phyloP scores from a whole-genome alignment of 2,329 filamentous ascomycete species.

The Salinomyces thailandicus region DNA sequence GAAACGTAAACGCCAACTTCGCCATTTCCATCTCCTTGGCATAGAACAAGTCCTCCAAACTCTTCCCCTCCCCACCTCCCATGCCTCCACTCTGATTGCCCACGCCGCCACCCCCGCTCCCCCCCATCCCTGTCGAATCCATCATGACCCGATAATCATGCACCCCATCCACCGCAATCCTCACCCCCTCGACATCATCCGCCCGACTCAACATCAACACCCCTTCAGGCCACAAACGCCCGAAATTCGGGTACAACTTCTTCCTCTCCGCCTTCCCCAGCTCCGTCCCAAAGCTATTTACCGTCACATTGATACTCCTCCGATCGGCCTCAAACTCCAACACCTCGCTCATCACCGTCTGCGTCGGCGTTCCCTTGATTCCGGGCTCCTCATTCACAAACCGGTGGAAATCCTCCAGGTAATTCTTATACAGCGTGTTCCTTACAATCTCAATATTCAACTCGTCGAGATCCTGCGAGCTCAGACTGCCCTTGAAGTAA shows the following conservation, averaged over 20 bases:
- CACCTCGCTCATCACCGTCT: slow-evolving; percentile 91
- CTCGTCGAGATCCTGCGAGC: slow-evolving; percentile 94
- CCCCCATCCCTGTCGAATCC: slow-evolving; percentile 73
- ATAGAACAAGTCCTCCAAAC: slow-evolving; percentile 95
- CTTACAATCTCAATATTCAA: slow-evolving; percentile 98
- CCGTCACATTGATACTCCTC: slow-evolving; percentile 94
- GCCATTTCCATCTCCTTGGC: slow-evolving; percentile 99
- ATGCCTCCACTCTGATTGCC: slow-evolving; percentile 77
- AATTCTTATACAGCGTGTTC: slow-evolving; percentile 99
- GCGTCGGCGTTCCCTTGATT: slow-evolving; percentile 76
- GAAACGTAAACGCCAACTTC: slow-evolving; percentile 86
- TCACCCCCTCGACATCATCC: slow-evolving; percentile 88
- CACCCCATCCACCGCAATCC: slow-evolving; percentile 85
- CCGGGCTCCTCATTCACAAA: slow-evolving; percentile 88
- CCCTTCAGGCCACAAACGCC: slow-evolving; percentile 84
- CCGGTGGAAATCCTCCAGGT: slow-evolving; percentile 91
- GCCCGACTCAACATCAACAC: slow-evolving; percentile 89
- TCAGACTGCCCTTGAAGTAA: slow-evolving; percentile 95
- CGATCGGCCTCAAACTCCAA: slow-evolving; percentile 95
- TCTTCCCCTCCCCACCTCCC: slow-evolving; percentile 63
- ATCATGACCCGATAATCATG: slow-evolving; percentile 94
- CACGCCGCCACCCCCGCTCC: slow-evolving; percentile 42
- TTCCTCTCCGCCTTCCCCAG: slow-evolving; percentile 85
- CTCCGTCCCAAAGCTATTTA: slow-evolving; percentile 97
- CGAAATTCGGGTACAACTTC: slow-evolving; percentile 91